Base-by-base conservation (phyloP, 2,329 filamentous ascomycete genomes). In the Zymoseptoria pseudotritici region DNA sequence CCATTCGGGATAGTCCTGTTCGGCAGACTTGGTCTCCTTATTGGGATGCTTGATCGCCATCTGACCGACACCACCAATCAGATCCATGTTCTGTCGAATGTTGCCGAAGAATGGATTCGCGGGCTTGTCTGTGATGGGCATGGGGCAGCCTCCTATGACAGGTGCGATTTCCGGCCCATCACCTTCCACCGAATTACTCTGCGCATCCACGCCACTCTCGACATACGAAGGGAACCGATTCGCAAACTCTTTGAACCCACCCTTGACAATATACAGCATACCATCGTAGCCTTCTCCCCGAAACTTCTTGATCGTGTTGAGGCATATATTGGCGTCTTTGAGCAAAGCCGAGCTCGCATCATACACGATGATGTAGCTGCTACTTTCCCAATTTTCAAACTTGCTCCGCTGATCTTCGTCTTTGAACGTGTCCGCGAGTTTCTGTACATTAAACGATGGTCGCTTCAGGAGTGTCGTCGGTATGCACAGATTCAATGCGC, bases 241-340 rank as follows among this genome's bases (percentile, higher is more conserved):
- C 1, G 86, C 81, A 68, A 97, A 94, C 1, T 84, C 83, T 21
- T 82, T 79, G 70, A 96, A 96, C 0, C 94, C 94, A 50, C 92
- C 91, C 60, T 86, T 84, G 24, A 99, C 77, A 57, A 97, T 87
- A 69, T 85, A 87, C 0, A 86, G 83, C 3, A 82, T 80, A 11
- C 92, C 93, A 1, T 79, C 76, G 80, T 89, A 97, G 0, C 90
- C 90, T 74, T 96, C 92, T 57, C 82, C 86, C 0, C 85, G 85
- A 69, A 99, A 99, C 71, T 99, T 99, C 73, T 92, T 96, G 22
- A 97, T 82, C 63, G 94, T 95, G 72, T 96, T 96, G 66, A 90
- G 79, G 24, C 91, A 88, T 4, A 88, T 85, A 1, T 83, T 78
- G 0, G 92, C 90, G 72, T 99, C 94, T 64, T 91, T 90, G 70